Conservation (phyloP, 352 stramenopile genomes). For the Nannochloropsis limnetica region DNA sequence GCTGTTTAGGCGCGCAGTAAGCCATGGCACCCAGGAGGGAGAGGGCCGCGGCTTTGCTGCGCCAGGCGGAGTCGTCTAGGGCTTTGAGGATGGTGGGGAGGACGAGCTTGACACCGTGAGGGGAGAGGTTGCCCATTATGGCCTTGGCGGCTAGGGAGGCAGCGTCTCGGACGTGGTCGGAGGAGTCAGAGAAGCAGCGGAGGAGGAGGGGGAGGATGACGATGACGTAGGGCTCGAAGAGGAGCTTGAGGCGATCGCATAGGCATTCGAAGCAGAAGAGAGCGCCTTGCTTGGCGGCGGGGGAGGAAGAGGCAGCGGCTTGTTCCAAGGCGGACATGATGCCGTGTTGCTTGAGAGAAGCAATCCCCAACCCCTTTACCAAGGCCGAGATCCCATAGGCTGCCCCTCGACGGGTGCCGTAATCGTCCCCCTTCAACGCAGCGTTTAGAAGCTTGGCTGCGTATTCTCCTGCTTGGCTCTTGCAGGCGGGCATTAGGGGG, state of each 20-base stretch:
- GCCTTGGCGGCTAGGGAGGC: conserved; percentile 79
- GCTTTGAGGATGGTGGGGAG: conserved; percentile 89
- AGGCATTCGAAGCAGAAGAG: conserved; percentile 96
- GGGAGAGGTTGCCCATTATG: conserved; percentile 98
- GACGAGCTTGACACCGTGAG: conserved; percentile 97
- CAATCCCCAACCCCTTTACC: conserved; percentile 98
- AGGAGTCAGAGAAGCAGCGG: conserved; percentile 91
- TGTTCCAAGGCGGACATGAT: conserved; percentile 80
- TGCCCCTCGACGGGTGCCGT: conserved; percentile 63
- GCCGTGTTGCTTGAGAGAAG: conserved; percentile 89
- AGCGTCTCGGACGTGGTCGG: conserved; percentile 86
- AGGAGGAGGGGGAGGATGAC: conserved; percentile 96
- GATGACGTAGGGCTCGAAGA: conserved; percentile 98
- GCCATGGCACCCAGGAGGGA: conserved; percentile 90
- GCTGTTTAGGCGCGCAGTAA: conserved; percentile 95
- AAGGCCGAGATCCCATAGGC: conserved; percentile 93
- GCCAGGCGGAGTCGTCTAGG: conserved; percentile 77
- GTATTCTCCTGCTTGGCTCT: conserved; percentile 36
- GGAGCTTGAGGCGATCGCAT: conserved; percentile 82
- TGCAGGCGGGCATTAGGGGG: conserved; percentile 73
- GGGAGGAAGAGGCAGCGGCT: conserved; percentile 52
- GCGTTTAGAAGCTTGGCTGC: conserved; percentile 41
- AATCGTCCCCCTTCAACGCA: conserved; percentile 43
- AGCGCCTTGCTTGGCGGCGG: conserved; percentile 71
- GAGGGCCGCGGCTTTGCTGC: conserved; percentile 98